These are phyloP conservation scores for Aquilaria yunnanensis DNA, from an alignment of 345 rosid species.

Conservation along the genomic window DNA sequence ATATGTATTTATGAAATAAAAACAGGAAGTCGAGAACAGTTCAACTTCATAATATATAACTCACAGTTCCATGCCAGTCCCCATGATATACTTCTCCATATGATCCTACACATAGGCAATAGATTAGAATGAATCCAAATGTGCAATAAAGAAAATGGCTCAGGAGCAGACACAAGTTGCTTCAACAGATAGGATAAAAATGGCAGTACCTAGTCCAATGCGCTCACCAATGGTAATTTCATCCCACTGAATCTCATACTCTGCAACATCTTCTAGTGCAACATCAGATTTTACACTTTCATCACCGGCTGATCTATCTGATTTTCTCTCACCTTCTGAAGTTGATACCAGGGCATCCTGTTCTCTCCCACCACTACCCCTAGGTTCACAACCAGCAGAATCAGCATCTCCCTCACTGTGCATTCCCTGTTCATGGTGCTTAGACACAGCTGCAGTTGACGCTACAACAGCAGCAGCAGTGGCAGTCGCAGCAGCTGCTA, in stretches of 20 bases:
- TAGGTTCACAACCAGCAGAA: slow-evolving; percentile 38
- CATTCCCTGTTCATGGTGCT: slow-evolving; percentile 50
- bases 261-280: slow-evolving; percentile 74
- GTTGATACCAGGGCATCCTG: slow-evolving; percentile 23
- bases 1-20: too few relatives aligned
- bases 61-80: slow-evolving; percentile 98
- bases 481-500: slow-evolving; percentile 92
- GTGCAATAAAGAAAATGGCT: neutral
- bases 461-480: slow-evolving; percentile 92
- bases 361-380: slow-evolving; percentile 36
- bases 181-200: too few relatives aligned
- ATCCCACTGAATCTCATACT: slow-evolving; percentile 85
- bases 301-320: slow-evolving; percentile 52
- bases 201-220: slow-evolving; percentile 81
- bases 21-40: too few relatives aligned
- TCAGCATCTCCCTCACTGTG: slow-evolving; percentile 52
- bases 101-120: slow-evolving; percentile 50
- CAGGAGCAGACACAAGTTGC: too few relatives aligned
- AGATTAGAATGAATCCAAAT: neutral
- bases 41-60: slow-evolving; percentile 24
- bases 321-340: slow-evolving; percentile 58
- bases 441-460: slow-evolving; percentile 70
- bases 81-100: slow-evolving; percentile 97
- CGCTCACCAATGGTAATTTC: slow-evolving; percentile 91
- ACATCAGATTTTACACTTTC: slow-evolving; percentile 63